phyloP scores from a whole-genome alignment of 1,284 basidiomycete genomes.

The Meripilus lineatus region DNA sequence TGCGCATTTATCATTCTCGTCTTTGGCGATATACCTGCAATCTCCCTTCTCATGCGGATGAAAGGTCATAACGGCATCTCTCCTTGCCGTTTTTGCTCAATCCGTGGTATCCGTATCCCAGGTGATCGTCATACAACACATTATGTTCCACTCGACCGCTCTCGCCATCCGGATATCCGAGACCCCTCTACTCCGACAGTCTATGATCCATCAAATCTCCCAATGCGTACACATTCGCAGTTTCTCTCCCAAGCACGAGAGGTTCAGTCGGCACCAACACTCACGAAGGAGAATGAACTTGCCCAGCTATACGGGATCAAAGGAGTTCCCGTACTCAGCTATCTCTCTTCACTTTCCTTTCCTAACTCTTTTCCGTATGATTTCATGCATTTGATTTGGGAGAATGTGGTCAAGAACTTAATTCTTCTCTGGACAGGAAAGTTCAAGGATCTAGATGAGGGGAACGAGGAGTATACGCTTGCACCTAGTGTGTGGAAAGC shows the following conservation, averaged over 20 bases:
- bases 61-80: constrained; percentile 36
- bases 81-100: constrained; percentile 41
- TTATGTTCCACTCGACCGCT: no score
- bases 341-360: constrained; percentile 32
- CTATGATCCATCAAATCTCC: constrained; percentile 33
- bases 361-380: constrained; percentile 39
- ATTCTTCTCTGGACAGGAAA: constrained; percentile 34
- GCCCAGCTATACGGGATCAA: constrained; percentile 33
- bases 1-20: no score
- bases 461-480: constrained; percentile 28
- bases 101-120: constrained; percentile 30
- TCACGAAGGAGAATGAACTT: constrained; percentile 19
- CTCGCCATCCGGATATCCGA: constrained; percentile 1
- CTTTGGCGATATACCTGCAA: constrained; percentile 45
- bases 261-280: constrained; percentile 25
- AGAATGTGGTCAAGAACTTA: constrained; percentile 37
- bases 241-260: constrained; percentile 28
- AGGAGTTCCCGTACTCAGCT: no score
- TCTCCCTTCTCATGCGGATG: no score
- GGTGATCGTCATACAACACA: constrained; percentile 16
- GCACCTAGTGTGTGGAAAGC: constrained; percentile 30
- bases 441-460: constrained; percentile 34
- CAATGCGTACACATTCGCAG: constrained; percentile 30
- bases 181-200: constrained; percentile 3
- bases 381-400: constrained; percentile 44